These are phyloP conservation scores for Aspergillus sclerotioniger DNA, from an alignment of 495 filamentous ascomycete genomes.

Conservation along the genomic window DNA sequence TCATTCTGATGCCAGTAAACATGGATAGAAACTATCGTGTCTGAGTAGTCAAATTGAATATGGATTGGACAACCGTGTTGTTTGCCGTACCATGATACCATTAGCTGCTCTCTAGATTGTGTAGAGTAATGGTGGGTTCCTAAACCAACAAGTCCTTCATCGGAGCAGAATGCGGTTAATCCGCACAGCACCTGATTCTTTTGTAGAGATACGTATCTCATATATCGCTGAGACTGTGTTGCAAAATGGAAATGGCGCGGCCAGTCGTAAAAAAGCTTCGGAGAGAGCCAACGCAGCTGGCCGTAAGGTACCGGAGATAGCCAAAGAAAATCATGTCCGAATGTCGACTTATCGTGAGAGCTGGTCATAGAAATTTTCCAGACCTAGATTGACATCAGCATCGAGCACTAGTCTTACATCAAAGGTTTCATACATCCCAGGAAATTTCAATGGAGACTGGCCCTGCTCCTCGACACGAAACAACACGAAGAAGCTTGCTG, in stretches of 20 bases:
- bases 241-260: slow-evolving; percentile 10
- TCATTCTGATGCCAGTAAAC: slow-evolving; percentile 3
- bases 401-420: background rate
- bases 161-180: too few relatives aligned
- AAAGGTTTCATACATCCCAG: slow-evolving; percentile 7
- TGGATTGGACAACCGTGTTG: slow-evolving; percentile 8
- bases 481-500: too few relatives aligned
- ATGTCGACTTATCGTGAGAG: background rate
- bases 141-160: too few relatives aligned
- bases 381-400: background rate
- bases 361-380: background rate
- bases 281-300: background rate
- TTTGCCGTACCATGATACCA: slow-evolving; percentile 4
- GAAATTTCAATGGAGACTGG: background rate
- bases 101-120: too few relatives aligned
- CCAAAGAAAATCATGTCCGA: slow-evolving; percentile 9
- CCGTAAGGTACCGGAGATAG: background rate
- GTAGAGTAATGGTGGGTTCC: too few relatives aligned
- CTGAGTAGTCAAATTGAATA: slow-evolving; percentile 2
- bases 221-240: slow-evolving; percentile 3
- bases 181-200: background rate
- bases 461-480: too few relatives aligned
- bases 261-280: slow-evolving; percentile 6
- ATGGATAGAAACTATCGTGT: background rate
- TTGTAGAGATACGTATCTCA: slow-evolving; percentile 3